A percentile compares a stretch with the other conserved stretches of the same genome.
Conservation (phyloP, 2,329 filamentous ascomycete genomes). For the Aureobasidium sp. region DNA sequence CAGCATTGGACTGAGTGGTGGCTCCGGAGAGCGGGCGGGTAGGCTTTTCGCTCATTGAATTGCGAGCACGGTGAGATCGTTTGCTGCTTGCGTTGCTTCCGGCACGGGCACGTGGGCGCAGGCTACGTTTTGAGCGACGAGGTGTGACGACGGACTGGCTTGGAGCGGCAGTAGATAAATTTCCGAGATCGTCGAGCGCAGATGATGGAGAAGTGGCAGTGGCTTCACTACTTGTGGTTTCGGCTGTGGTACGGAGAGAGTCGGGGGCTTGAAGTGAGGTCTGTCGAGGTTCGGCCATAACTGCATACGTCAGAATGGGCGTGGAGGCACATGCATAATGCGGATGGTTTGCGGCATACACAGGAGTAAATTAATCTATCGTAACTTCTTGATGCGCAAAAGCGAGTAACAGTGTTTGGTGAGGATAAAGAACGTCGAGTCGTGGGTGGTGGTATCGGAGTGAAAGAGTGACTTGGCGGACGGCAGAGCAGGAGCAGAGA, state of each 20-base stretch:
- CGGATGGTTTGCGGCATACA: background rate
- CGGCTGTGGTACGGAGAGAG: conserved; percentile 2
- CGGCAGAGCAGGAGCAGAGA: conserved; percentile 4
- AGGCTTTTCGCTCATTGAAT: conserved; percentile 34
- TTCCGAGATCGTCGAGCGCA: background rate
- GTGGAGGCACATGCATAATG: background rate
- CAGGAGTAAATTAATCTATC: conserved; percentile 11
- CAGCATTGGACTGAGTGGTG: conserved; percentile 23
- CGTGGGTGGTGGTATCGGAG: background rate
- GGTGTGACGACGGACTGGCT: conserved; percentile 5
- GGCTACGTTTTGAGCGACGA: conserved; percentile 34
- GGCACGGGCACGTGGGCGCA: conserved; percentile 31
- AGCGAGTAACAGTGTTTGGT: background rate
- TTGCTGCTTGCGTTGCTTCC: conserved; percentile 42
- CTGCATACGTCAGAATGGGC: conserved; percentile 11
- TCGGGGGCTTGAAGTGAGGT: conserved; percentile 1
- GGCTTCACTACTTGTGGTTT: conserved; percentile 1
- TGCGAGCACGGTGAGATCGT: conserved; percentile 33
- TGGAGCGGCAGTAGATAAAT: background rate
- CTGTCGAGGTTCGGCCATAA: conserved; percentile 14
- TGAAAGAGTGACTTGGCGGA: conserved; percentile 13
- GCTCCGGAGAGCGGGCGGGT: conserved; percentile 28
- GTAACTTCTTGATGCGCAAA: conserved; percentile 1
- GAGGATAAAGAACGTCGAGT: conserved; percentile 9
- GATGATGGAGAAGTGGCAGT: background rate